Base-by-base conservation (phyloP, 2,329 filamentous ascomycete species). In the Cytospora piceicola region DNA sequence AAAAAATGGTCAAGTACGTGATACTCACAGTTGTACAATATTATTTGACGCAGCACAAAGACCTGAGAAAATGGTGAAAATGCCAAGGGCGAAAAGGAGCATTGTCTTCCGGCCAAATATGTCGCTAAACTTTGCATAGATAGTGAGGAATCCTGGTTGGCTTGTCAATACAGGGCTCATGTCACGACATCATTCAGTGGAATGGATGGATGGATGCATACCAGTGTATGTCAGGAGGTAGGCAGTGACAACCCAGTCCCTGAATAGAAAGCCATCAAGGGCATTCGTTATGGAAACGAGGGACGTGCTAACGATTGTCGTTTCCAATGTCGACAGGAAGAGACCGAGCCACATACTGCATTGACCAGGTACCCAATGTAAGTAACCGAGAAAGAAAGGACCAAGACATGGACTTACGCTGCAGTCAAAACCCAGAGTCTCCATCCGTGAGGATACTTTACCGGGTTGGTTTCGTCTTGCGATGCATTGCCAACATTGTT, bases 241-340 rank as follows among this genome's bases (percentile, higher is more conserved):
- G 1, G 79, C 71, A 0, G 80, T 81, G 15, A 84, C 78, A 5
- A 85, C 74, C 82, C 82, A 83, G 42, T 73, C 74, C n/a, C 72
- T 71, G 46, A 75, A 69, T 9, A 74, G 69, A 51, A 79, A 80
- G 9, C 75, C 76, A 12, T 72, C 64, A 5, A 82, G 73, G 5
- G 74, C 71, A 53, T 77, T 75, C 2, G 75, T 77, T 42, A 83
- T 83, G 27, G 79, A 78, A 0, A 83, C 77, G 0, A 84, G 72
- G 9, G 82, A 78, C 0, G 82, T 84, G 72, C 78, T 81, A n/a
- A 85, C 80, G 30, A 83, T 83, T 4, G 81, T 82, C 9, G 77
- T 81, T 66, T 84, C 82, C 4, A 82, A 72, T 0, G 77, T 79
- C 0, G 81, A 79, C 3, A 85, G 74, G 49, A 83, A 34, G 32